Percentiles rank a stretch among this genome's conserved stretches.
phyloP scores from a whole-genome alignment of 306 rosid species.

The Casuarina cunninghamiana region DNA sequence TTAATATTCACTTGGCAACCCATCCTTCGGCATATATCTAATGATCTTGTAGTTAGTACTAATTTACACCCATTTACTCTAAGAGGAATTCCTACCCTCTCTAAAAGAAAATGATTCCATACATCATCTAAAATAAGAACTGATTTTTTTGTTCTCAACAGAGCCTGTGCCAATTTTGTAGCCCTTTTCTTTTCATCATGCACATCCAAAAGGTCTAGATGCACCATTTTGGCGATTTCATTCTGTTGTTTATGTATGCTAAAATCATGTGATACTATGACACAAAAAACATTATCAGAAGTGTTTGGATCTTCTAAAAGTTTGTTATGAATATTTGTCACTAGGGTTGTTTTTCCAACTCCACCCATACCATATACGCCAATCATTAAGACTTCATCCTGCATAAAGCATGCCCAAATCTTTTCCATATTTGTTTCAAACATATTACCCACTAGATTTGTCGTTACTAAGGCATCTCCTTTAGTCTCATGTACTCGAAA shows the following conservation, averaged over 20 bases:
- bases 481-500: no score
- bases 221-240: conserved; percentile 25
- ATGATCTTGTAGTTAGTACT: conserved; percentile 27
- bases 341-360: no score
- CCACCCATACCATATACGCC: no score
- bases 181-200: conserved; percentile 28
- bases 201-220: conserved; percentile 17
- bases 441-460: no score
- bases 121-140: conserved; percentile 36
- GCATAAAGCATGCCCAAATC: no score
- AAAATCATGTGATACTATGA: conserved; percentile 21
- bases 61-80: conserved; percentile 17
- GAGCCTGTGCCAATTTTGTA: conserved; percentile 10
- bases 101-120: conserved; percentile 25
- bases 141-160: background rate
- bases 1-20: conserved; percentile 22
- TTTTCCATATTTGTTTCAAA: no score
- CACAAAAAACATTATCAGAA: conserved; percentile 22
- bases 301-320: no score
- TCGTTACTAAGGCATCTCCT: no score
- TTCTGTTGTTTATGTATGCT: conserved; percentile 21
- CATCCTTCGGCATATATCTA: conserved; percentile 24
- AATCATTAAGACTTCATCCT: no score
- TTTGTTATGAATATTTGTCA: no score
- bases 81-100: conserved; percentile 24